A percentile compares a stretch with the other conserved stretches of the same genome.
These are phyloP conservation scores for Thalassia testudinum DNA, from an alignment of 116 monocot species.

Conservation along the genomic window DNA sequence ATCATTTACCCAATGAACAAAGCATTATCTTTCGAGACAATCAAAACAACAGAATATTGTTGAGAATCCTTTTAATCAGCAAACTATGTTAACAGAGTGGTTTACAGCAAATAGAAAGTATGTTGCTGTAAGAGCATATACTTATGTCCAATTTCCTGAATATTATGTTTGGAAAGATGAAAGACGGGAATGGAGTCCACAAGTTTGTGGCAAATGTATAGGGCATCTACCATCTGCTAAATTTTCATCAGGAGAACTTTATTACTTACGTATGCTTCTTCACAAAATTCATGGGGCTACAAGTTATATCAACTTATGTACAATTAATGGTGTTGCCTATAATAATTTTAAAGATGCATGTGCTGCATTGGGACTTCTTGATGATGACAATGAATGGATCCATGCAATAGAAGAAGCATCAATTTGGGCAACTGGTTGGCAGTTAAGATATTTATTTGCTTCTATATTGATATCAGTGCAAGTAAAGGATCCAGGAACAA, in stretches of 20 bases:
- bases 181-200: not conserved
- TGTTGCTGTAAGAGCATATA: not conserved
- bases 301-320: not conserved
- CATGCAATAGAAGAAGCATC: not conserved
- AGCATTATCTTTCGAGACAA: not conserved
- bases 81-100: constrained; percentile 8
- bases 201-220: not conserved
- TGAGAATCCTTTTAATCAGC: not conserved
- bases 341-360: not conserved
- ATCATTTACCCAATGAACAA: not conserved
- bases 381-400: constrained; percentile 2
- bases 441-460: too few species aligned
- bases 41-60: not conserved
- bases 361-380: not conserved
- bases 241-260: not conserved
- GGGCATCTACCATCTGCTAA: not conserved
- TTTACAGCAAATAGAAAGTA: not conserved
- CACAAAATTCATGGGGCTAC: not conserved
- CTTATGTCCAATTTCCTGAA: not conserved
- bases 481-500: too few species aligned
- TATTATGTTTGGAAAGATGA: not conserved
- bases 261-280: constrained; percentile 5
- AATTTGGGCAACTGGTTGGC: too few species aligned
- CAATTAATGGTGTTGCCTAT: not conserved
- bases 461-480: too few species aligned